Evolutionary conservation across 345 rosid species (phyloP).

Genomic region (Camelina sativa): DNA sequence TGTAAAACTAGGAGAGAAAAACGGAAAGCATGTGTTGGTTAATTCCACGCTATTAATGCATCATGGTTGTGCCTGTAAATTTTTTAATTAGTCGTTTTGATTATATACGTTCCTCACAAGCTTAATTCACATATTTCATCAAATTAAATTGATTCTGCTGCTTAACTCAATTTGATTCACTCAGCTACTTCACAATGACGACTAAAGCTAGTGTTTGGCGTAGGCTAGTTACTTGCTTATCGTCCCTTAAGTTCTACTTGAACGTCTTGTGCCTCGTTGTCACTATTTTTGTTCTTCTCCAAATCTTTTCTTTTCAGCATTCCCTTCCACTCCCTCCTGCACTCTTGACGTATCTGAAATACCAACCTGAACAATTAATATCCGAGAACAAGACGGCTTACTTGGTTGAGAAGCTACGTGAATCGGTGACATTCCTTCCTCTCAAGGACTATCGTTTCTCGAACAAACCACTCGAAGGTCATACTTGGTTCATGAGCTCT

Average conservation of each 20-base stretch:
- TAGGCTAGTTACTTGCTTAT: slow-evolving; percentile 19
- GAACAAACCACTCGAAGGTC: slow-evolving; percentile 54
- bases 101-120: slow-evolving; percentile 11
- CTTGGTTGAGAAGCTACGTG: slow-evolving; percentile 50
- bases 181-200: not conserved
- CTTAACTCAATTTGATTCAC: not conserved
- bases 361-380: not conserved
- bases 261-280: slow-evolving; percentile 22
- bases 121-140: not conserved
- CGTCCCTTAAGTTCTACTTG: slow-evolving; percentile 11
- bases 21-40: slow-evolving; percentile 34
- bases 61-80: not conserved
- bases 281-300: slow-evolving; percentile 38
- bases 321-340: slow-evolving; percentile 32
- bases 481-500: slow-evolving; percentile 88
- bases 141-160: not conserved
- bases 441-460: slow-evolving; percentile 65
- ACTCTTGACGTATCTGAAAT: slow-evolving; percentile 20
- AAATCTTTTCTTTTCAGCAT: slow-evolving; percentile 30
- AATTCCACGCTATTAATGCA: not conserved
- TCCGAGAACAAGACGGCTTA: slow-evolving; percentile 6
- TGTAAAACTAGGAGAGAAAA: slow-evolving; percentile 16
- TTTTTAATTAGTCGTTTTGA: not conserved
- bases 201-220: not conserved
- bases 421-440: slow-evolving; percentile 63